Evolutionary conservation across 2,329 filamentous ascomycete genomes (phyloP), one percentile per base, ranked within the genome.

Genomic region (Monosporascus sp.): DNA sequence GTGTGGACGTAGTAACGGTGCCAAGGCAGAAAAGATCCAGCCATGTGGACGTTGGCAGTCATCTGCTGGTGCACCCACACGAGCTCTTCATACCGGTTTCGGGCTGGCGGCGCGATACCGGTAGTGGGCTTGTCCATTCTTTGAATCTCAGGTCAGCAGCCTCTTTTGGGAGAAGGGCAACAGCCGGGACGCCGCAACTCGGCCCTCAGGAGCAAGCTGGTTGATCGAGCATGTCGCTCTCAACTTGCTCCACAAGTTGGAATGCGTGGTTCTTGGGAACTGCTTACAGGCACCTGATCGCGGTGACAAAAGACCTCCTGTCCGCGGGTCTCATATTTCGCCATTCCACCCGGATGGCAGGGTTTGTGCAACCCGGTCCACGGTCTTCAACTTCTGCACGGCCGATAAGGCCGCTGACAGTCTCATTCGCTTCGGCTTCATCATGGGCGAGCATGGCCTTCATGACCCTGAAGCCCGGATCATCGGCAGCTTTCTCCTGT

Each of bases 31-130:
- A 69, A 69, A 24, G 63, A 66, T 57, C 61, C 64, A 50, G 56
- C 56, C 53, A 64, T 65, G 63, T 70, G 68, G 44, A 70, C 67
- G 56, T 65, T 63, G 50, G 63, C 61, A 14, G 65, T 58, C 49
- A 66, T 64, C 41, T 57, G 51, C 59, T 70, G 67, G 58, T 70
- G 67, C 2, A 68, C 53, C 16, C 60, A 62, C 7, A 66, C 64
- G 44, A 70, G 56, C 50, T 70, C 68, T 53, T 70, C 68, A 51
- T 64, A 70, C 43, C 67, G 60, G 62, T 65, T 70, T 52, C 43
- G 55, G 2, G 66, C 57, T 11, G 60, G 60, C 7, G 52, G 24
- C 47, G 61, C 65, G 7, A 56, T 56, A 26, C 66, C 67, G 3
- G 64, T 64, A 5, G 66, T 44, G 2, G 62, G 59, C 38, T 54